These are phyloP conservation scores for Termitomyces sp. DNA, from an alignment of 768 basidiomycete genomes.

Conservation along the genomic window DNA sequence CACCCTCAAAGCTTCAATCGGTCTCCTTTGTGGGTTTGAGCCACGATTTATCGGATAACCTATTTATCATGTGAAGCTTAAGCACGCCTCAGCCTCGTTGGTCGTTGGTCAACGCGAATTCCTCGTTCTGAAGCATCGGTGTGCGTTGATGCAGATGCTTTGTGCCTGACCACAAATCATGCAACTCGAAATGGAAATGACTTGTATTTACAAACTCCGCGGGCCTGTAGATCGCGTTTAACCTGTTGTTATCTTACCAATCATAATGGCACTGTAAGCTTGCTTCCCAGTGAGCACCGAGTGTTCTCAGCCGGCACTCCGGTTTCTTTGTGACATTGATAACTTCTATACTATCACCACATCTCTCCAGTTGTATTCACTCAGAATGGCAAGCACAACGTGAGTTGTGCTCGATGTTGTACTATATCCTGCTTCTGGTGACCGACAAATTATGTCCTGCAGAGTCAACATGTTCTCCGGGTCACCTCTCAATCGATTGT, in stretches of 20 bases:
- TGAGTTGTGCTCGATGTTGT: constrained; percentile 2
- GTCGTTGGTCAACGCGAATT: neutral
- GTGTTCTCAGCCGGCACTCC: neutral
- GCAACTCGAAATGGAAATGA: constrained; percentile 2
- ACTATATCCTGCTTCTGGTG: neutral
- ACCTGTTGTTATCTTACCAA: neutral
- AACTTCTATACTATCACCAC: neutral
- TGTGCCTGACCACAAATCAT: constrained; percentile 6
- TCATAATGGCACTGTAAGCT: neutral
- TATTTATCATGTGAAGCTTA: neutral
- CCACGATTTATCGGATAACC: neutral
- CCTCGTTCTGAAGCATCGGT: constrained; percentile 2
- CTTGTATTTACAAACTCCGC: neutral
- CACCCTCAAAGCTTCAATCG: neutral
- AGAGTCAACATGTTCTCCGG: constrained; percentile 42
- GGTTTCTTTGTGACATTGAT: neutral
- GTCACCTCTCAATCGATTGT: constrained; percentile 75
- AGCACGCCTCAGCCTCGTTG: constrained; percentile 16
- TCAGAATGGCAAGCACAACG: constrained; percentile 12
- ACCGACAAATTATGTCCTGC: neutral
- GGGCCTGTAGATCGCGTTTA: neutral
- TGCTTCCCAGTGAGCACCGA: neutral
- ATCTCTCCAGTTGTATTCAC: neutral
- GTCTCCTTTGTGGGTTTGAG: neutral
- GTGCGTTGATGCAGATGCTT: neutral